A percentile compares a stretch with the other conserved stretches of the same genome.
phyloP scores from a whole-genome alignment of 148 eudicot genomes.

The Cornus suecica region DNA sequence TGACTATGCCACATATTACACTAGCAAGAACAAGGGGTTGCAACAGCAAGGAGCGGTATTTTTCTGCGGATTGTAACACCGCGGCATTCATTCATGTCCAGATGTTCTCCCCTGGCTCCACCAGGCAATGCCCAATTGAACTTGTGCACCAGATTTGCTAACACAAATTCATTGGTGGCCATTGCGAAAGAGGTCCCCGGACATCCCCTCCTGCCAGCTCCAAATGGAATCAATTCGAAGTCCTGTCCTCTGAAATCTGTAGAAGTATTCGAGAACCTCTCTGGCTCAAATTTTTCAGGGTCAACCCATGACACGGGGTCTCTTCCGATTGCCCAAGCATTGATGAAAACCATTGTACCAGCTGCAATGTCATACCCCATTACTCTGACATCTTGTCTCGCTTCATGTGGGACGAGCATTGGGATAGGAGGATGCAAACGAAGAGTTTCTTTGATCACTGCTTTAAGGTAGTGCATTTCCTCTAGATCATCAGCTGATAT shows the following conservation, averaged over 20 bases:
- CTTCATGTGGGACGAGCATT: conserved; percentile 22
- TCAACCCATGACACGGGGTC: conserved; percentile 30
- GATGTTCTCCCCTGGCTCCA: conserved; percentile 3
- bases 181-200: conserved; percentile 34
- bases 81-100: conserved; percentile 17
- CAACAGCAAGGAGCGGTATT: conserved; percentile 15
- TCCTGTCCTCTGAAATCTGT: conserved; percentile 31
- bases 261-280: conserved; percentile 27
- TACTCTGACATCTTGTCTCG: conserved; percentile 23
- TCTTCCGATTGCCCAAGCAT: conserved; percentile 39
- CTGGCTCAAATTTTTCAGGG: conserved; percentile 31
- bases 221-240: conserved; percentile 33
- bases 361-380: conserved; percentile 26
- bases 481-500: conserved; percentile 30
- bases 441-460: conserved; percentile 36
- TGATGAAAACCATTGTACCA: conserved; percentile 20
- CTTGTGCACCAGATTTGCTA: conserved; percentile 27
- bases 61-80: conserved; percentile 19
- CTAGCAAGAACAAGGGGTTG: conserved; percentile 10
- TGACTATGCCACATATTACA: neutral
- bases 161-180: conserved; percentile 16
- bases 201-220: conserved; percentile 38
- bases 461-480: conserved; percentile 31
- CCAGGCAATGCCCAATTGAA: conserved; percentile 25
- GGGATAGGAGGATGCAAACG: conserved; percentile 34